Evolutionary conservation across 2,329 filamentous ascomycete genomes (phyloP).

Genomic region (Paradendryphiella salina): DNA sequence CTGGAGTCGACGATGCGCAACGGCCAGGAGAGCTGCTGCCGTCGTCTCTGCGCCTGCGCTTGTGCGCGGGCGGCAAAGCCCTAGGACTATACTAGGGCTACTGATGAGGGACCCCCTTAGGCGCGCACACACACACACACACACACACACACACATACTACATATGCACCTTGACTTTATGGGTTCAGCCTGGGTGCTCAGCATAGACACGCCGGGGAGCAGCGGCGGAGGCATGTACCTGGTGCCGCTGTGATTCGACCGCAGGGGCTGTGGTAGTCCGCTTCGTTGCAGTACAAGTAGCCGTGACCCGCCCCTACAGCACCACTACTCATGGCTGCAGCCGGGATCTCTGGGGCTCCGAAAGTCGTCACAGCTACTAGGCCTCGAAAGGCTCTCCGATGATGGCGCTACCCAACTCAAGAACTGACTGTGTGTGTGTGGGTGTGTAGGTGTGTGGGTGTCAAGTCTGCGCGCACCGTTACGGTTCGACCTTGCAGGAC

Average conservation of each 20-base stretch:
- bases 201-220: conserved; percentile 1
- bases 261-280: conserved; percentile 1
- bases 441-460: too few relatives aligned
- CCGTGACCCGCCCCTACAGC: background rate
- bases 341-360: background rate
- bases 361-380: too few relatives aligned
- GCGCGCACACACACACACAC: background rate
- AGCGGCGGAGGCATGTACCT: background rate
- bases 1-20: background rate
- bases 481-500: too few relatives aligned
- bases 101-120: conserved; percentile 8
- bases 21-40: conserved; percentile 3
- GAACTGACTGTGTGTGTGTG: too few relatives aligned
- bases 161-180: conserved; percentile 10
- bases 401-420: too few relatives aligned
- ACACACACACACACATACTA: background rate
- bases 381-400: too few relatives aligned
- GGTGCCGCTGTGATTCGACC: background rate
- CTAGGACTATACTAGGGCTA: conserved; percentile 9
- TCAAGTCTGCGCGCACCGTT: too few relatives aligned
- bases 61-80: conserved; percentile 14
- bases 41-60: conserved; percentile 9
- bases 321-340: background rate
- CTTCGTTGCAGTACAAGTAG: background rate
- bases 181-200: conserved; percentile 3